Evolutionary conservation across 2,329 filamentous ascomycete species (phyloP), one percentile per base, ranked within the genome.

Genomic region (Setomelanomma holmii): DNA sequence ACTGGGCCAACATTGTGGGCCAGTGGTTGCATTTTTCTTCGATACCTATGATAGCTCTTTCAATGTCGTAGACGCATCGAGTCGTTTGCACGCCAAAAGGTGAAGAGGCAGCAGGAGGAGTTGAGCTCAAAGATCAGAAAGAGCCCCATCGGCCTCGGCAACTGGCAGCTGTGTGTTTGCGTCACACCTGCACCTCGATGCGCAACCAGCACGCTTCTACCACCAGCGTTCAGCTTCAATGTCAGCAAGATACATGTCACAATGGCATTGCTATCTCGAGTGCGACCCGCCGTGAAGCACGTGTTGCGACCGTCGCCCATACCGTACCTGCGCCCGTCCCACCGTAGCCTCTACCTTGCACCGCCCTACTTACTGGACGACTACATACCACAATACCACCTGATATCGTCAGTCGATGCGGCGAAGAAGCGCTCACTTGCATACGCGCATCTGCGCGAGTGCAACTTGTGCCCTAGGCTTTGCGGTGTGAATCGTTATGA

Each of bases 401-500:
- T 84, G 4, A 80, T 95, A 11, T 86, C 86, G 1, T 84, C 88
- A 1, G 72, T 84, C 3, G 87, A 93, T 46, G 86, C 85, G 4
- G 82, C 89, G 1, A 86, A 86, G 76, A 96, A 96, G 71, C 85
- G 89, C 10, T 88, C 87, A 1, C 76, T 79, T 17, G 89, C 90
- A 1, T 91, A 93, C 65, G 85, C 86, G 1, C 90, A 96, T 69
- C 79, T 96, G 22, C 79, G 83, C 11, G 86, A 91, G 50, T 96
- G 90, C 76, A 96, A 95, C 64, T 80, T 96, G 6, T 96, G 90
- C 63, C 90, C 91, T 1, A 82, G 89, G 11, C 77, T 85, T 40
- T 95, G 91, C 72, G 86, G 87, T 46, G 89, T 93, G 27, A 92
- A 96, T 71, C 85, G 90, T n/a, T 91, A 86, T 65, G 85, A 93